A percentile compares a stretch with the other conserved stretches of the same genome.
Conservation (phyloP, 2,329 filamentous ascomycete genomes). For the Scorias spongiosa region DNA sequence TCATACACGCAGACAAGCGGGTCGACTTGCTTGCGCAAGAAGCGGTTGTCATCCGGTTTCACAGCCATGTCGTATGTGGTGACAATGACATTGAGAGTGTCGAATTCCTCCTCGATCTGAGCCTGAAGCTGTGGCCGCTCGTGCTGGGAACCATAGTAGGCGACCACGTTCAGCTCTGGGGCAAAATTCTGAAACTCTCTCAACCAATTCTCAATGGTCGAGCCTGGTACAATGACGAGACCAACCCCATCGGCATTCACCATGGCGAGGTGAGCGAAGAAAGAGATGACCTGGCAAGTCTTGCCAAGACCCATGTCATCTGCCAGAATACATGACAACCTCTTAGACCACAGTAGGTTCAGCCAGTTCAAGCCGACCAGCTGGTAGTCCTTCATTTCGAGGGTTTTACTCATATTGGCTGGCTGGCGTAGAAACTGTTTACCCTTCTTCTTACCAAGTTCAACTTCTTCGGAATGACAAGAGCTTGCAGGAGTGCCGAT, state of each 20-base stretch:
- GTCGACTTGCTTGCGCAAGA: constrained; percentile 40
- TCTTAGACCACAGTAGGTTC: constrained; percentile 61
- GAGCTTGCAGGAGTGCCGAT: constrained; percentile 45
- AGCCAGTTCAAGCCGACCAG: constrained; percentile 93
- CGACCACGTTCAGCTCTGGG: constrained; percentile 54
- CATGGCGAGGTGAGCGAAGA: constrained; percentile 70
- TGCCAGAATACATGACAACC: constrained; percentile 77
- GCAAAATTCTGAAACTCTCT: constrained; percentile 81
- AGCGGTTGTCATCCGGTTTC: constrained; percentile 46
- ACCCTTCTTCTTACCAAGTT: constrained; percentile 32
- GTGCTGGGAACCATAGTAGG: constrained; percentile 56
- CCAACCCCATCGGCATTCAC: constrained; percentile 54
- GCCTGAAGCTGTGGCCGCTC: constrained; percentile 55
- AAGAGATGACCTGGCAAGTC: constrained; percentile 89
- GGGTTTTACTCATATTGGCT: constrained; percentile 56
- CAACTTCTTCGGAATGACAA: constrained; percentile 14
- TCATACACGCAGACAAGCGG: constrained; percentile 62
- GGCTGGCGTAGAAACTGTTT: constrained; percentile 49
- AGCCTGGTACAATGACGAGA: constrained; percentile 79
- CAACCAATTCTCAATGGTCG: constrained; percentile 91
- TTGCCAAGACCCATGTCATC: constrained; percentile 96
- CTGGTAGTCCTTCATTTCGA: constrained; percentile 83
- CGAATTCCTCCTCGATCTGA: constrained; percentile 46
- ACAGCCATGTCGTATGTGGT: constrained; percentile 55
- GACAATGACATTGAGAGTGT: constrained; percentile 53